phyloP scores from a whole-genome alignment of 768 basidiomycete genomes.

The Rubroboletus pulcherrimus region DNA sequence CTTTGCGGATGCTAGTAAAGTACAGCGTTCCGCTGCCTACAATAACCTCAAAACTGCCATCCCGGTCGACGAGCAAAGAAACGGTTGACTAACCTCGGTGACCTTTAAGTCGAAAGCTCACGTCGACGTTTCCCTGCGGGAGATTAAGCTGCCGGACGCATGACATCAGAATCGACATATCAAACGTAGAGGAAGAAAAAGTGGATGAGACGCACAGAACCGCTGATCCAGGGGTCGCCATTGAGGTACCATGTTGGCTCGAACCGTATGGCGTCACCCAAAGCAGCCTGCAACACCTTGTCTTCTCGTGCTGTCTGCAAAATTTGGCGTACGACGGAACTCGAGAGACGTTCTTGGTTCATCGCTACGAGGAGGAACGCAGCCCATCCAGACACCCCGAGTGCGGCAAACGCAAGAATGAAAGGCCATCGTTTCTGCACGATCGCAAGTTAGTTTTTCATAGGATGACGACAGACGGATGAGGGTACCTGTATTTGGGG shows the following conservation, averaged over 20 bases:
- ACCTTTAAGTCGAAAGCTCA: constrained; percentile 73
- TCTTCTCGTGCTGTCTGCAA: constrained; percentile 56
- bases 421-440: constrained; percentile 52
- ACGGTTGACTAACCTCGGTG: constrained; percentile 48
- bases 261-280: constrained; percentile 55
- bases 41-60: background rate
- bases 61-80: background rate
- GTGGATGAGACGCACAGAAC: constrained; percentile 49
- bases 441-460: background rate
- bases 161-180: background rate
- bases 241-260: constrained; percentile 54
- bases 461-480: background rate
- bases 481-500: constrained; percentile 40
- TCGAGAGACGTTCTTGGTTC: constrained; percentile 75
- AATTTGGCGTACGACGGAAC: constrained; percentile 68
- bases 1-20: constrained; percentile 78
- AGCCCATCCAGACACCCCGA: constrained; percentile 63
- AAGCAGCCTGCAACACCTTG: constrained; percentile 42
- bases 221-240: constrained; percentile 68
- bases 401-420: constrained; percentile 42
- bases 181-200: background rate
- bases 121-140: constrained; percentile 71
- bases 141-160: constrained; percentile 55
- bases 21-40: constrained; percentile 73
- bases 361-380: constrained; percentile 66